Conservation (phyloP, 2,329 filamentous ascomycete genomes). For the Alternaria rosae region DNA sequence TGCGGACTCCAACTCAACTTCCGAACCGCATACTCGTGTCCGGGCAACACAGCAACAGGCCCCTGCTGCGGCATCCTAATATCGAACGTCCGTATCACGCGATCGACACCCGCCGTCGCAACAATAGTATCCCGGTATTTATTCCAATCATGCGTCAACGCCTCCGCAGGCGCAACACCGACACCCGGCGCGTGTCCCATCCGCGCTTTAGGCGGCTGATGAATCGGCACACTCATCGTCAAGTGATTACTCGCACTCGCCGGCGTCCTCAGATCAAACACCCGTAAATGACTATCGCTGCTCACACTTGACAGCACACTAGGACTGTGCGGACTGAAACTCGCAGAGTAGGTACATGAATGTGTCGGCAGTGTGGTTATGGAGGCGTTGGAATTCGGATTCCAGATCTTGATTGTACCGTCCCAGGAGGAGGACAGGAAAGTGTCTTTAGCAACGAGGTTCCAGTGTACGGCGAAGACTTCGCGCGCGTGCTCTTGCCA, state of each 20-base stretch:
- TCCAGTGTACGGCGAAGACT: constrained; percentile 93
- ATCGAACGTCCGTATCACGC: constrained; percentile 87
- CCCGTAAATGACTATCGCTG: constrained; percentile 84
- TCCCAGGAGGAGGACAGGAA: constrained; percentile 96
- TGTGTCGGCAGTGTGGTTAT: constrained; percentile 88
- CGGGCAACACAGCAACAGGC: constrained; percentile 75
- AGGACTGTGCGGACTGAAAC: constrained; percentile 88
- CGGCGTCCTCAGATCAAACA: constrained; percentile 92
- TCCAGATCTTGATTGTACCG: constrained; percentile 95
- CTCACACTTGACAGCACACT: constrained; percentile 86
- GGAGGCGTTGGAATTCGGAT: constrained; percentile 75
- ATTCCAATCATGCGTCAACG: constrained; percentile 98
- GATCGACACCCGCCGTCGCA: constrained; percentile 89
- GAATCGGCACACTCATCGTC: constrained; percentile 81
- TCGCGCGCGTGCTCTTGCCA: constrained; percentile 95
- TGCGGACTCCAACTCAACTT: constrained; percentile 92
- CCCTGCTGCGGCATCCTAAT: constrained; percentile 77
- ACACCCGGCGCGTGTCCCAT: constrained; percentile 51
- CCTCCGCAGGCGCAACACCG: constrained; percentile 73
- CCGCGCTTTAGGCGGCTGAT: constrained; percentile 68
- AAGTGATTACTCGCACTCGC: constrained; percentile 88
- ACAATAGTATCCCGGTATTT: constrained; percentile 89
- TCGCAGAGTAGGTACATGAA: constrained; percentile 91
- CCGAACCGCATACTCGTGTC: constrained; percentile 90
- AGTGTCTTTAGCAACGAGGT: constrained; percentile 85